Evolutionary conservation across 2,329 filamentous ascomycete species (phyloP), one percentile per base, ranked within the genome.

Genomic region (Colletotrichum endophyticum): DNA sequence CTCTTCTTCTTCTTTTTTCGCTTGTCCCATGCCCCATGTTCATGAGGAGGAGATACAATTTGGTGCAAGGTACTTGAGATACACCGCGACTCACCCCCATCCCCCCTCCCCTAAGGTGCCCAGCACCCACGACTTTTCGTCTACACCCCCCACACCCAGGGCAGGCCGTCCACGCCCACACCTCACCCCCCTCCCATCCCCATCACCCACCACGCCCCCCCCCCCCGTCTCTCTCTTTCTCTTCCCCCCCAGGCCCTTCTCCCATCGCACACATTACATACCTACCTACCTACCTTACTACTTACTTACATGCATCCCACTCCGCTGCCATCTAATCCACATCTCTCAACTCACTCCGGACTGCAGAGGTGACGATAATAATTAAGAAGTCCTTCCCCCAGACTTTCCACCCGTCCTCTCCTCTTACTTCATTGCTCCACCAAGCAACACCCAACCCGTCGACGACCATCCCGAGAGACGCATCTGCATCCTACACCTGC

Each of bases 371-470:
- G 75, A 78, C 75, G 75, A 78, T 78, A 78, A 78, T 78, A 75
- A 78, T 77, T 75, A 78, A 70, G 63, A 61, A 70, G 57, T 71
- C 66, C 69, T 78, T 57, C 77, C 77, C 76, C 77, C 77, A 78
- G 75, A 78, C 74, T 72, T 77, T 68, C 77, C 75, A 77, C 77
- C 75, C 64, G 53, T 67, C 44, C 69, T 28, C 72, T 73, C 68
- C 59, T 75, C 71, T 67, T 69, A 78, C 74, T 77, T 72, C 71
- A 75, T 74, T 74, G 75, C 75, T 78, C 75, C 77, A 78, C 77
- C 66, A 66, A 56, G 27, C 39, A 44, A 62, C 57, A 68, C 39
- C 62, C 22, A 34, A 61, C 59, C 64, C n/a, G 32, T 66, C 75
- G 66, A 67, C 25, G 39, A 32, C 34, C 25, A 36, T 59, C 34